Evolutionary conservation across 306 rosid genomes (phyloP), one percentile per base, ranked within the genome.

Genomic region (Prunus mume): DNA sequence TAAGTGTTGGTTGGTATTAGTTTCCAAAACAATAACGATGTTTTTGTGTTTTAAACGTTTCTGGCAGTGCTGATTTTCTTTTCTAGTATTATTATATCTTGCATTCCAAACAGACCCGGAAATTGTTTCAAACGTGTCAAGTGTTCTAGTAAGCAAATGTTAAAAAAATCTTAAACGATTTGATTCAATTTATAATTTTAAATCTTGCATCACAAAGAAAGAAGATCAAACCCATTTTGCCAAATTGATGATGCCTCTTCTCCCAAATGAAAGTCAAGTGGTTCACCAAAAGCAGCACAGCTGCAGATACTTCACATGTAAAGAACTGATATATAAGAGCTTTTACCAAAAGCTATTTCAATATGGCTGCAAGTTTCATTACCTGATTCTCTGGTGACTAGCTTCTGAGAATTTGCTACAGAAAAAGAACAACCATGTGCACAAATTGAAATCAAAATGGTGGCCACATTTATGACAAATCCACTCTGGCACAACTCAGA

Each of bases 361-460:
- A 49, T 17, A 14, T 17, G 73, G 22, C 73, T 69, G 60, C 73
- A 49, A 49, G 61, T 28, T 49, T 28, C 45, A 69, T 69, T 69
- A 25, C 74, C 74, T 27, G 25, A 50, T 51, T 27, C 24, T 15
- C 3, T 9, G 62, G 13, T n/a, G 28, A 20, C 62, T 8, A 20
- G 28, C 27, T 20, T 20, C 13, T 9, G 8, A 20, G 10, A 22
- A 38, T 38, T 38, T 38, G 43, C 43, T 38, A 6, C 62, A n/a
- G 62, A 6, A 69, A 18, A 24, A 24, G 19, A 28, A 8, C 18
- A 50, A 51, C 13, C 25, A 56, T 20, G 25, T 56, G 22, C 18
- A 8, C 58, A 68, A 12, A 68, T 47, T 46, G 5, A 25, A 17
- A 15, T 41, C 6, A 15, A 47, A 68, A 14, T 14, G 72, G 72